Conservation (phyloP, 768 basidiomycete species). For the Lyophyllum decastes region DNA sequence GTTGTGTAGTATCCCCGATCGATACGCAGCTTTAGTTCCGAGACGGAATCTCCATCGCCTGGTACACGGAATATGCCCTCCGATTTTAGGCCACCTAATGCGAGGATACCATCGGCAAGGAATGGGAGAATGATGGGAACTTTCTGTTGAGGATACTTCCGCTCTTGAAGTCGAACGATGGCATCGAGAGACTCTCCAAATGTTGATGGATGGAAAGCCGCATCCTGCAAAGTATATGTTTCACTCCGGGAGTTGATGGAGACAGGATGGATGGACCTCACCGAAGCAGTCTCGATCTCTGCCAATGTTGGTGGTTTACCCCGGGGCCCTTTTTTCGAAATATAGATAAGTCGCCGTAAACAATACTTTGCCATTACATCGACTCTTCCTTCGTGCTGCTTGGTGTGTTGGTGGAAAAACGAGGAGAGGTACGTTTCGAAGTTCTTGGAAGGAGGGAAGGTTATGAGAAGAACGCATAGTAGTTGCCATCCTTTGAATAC, state of each 20-base stretch:
- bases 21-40: conserved; percentile 85
- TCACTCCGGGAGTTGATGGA: conserved; percentile 4
- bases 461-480: conserved; percentile 85
- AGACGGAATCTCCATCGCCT: conserved; percentile 87
- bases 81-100: conserved; percentile 78
- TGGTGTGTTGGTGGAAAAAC: conserved; percentile 75
- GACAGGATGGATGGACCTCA: conserved; percentile 32
- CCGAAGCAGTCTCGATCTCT: conserved; percentile 92
- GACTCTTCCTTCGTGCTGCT: conserved; percentile 71
- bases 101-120: conserved; percentile 89
- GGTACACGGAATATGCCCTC: conserved; percentile 95
- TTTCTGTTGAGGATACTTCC: conserved; percentile 81
- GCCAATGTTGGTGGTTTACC: conserved; percentile 79
- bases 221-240: conserved; percentile 56
- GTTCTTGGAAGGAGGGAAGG: conserved; percentile 92
- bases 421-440: conserved; percentile 82
- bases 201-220: conserved; percentile 92
- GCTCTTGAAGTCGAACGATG: conserved; percentile 81
- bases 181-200: conserved; percentile 90
- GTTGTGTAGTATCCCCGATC: conserved; percentile 90
- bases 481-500: conserved; percentile 93
- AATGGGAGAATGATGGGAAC: conserved; percentile 94
- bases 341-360: conserved; percentile 69
- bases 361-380: conserved; percentile 93
- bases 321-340: conserved; percentile 83